A percentile compares a stretch with the other conserved stretches of the same genome.
phyloP scores from a whole-genome alignment of 345 rosid genomes.

The Litchi chinensis region DNA sequence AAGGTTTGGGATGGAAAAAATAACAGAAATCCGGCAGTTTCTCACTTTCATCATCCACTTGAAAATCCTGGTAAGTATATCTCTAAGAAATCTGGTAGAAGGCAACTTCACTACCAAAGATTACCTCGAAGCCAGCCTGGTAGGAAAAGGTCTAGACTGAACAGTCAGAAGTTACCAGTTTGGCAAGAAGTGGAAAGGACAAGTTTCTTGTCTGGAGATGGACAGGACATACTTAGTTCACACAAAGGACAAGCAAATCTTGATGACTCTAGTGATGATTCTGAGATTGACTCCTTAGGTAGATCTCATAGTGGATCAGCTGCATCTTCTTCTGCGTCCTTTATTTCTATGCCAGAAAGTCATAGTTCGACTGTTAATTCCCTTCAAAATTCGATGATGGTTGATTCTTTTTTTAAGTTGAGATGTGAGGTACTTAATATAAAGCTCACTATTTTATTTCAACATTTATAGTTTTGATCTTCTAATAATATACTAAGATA shows the following conservation, averaged over 20 bases:
- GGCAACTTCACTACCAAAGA: slow-evolving; percentile 50
- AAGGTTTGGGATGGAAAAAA: slow-evolving; percentile 96
- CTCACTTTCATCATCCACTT: slow-evolving; percentile 94
- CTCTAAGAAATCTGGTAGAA: slow-evolving; percentile 52
- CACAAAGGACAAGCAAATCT: slow-evolving; percentile 39
- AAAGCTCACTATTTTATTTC: slow-evolving; percentile 16
- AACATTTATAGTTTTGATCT: slow-evolving; percentile 21
- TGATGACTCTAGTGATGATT: slow-evolving; percentile 70
- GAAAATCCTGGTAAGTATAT: slow-evolving; percentile 61
- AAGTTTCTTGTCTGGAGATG: slow-evolving; percentile 81
- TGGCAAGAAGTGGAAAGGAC: slow-evolving; percentile 87
- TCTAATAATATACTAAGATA: slow-evolving; percentile 13
- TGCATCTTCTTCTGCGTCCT: slow-evolving; percentile 69
- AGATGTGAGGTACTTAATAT: slow-evolving; percentile 83
- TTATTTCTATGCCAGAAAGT: slow-evolving; percentile 46
- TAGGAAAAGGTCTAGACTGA: slow-evolving; percentile 71
- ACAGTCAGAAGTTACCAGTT: slow-evolving; percentile 42
- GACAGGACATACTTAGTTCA: slow-evolving; percentile 62
- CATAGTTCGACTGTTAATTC: slow-evolving; percentile 42
- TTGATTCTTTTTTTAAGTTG: slow-evolving; percentile 78
- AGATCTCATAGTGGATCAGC: slow-evolving; percentile 69
- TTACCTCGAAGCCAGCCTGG: slow-evolving; percentile 49
- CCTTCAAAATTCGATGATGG: slow-evolving; percentile 55
- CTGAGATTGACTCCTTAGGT: slow-evolving; percentile 58
- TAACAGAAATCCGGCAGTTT: slow-evolving; percentile 68